Conservation (phyloP, 148 eudicot species). For the Salicornia ramosissima region DNA sequence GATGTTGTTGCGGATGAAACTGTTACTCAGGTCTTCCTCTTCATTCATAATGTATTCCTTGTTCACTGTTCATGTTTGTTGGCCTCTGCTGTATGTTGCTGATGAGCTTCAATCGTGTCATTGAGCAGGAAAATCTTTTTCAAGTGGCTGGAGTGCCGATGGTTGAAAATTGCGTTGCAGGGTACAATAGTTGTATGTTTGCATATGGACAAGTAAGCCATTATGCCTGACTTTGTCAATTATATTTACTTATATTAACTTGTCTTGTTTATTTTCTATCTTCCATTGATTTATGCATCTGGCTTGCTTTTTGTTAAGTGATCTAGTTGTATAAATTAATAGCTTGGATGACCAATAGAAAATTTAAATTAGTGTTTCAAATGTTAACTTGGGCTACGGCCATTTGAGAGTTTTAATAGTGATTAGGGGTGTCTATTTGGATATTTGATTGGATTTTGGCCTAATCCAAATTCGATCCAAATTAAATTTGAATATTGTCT, state of each 20-base stretch:
- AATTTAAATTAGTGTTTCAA: not conserved
- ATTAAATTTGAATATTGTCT: no score
- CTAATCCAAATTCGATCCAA: no score
- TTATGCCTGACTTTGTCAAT: not conserved
- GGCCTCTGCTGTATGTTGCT: not conserved
- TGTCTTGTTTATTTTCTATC: not conserved
- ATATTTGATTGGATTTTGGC: no score
- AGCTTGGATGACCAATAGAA: not conserved
- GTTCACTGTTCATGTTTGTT: not conserved
- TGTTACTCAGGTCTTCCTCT: conserved; percentile 68
- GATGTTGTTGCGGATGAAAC: conserved; percentile 90
- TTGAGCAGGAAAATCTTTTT: conserved; percentile 78
- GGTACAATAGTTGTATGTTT: conserved; percentile 98
- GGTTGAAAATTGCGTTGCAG: conserved; percentile 94
- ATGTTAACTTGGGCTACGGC: no score
- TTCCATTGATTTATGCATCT: not conserved
- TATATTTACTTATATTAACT: not conserved
- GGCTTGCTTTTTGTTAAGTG: not conserved
- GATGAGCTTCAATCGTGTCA: conserved; percentile 7
- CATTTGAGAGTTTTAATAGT: not conserved
- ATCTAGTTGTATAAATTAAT: not conserved
- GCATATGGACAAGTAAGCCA: conserved; percentile 94
- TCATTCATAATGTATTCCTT: not conserved
- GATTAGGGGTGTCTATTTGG: no score
- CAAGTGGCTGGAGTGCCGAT: conserved; percentile 93